Evolutionary conservation across 495 filamentous ascomycete genomes (phyloP).

Genomic region (Penicillium coffeae): DNA sequence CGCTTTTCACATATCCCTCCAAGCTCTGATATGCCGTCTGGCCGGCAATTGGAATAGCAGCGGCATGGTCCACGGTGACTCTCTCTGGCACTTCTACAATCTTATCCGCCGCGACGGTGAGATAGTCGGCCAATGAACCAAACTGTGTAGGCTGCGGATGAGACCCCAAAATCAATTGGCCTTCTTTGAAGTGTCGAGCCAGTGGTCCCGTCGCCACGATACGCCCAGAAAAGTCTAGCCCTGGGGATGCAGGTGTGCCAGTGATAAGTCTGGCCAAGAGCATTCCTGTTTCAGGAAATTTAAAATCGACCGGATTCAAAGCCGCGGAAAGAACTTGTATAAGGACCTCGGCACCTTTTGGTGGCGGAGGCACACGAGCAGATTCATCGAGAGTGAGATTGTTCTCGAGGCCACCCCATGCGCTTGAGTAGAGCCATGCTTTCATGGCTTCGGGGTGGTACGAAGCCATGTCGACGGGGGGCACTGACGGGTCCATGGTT

Average conservation of each 20-base stretch:
- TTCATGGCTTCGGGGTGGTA: constrained; percentile 45
- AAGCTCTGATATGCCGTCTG: constrained; percentile 58
- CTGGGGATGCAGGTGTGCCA: constrained; percentile 50
- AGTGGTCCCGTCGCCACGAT: constrained; percentile 43
- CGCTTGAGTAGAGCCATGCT: constrained; percentile 56
- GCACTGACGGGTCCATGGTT: constrained; percentile 5
- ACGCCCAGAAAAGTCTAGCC: constrained; percentile 61
- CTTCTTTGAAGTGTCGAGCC: constrained; percentile 35
- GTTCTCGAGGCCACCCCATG: constrained; percentile 49
- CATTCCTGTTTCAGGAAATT: constrained; percentile 52
- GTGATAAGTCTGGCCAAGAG: constrained; percentile 33
- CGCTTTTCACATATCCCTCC: constrained; percentile 45
- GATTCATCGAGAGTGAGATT: constrained; percentile 48
- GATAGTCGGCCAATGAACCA: constrained; percentile 56
- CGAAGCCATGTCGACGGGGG: constrained; percentile 11
- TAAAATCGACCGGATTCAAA: constrained; percentile 71
- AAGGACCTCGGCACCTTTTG: constrained; percentile 45
- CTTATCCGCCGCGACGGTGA: constrained; percentile 17
- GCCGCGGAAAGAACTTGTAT: constrained; percentile 51
- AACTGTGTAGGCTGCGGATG: constrained; percentile 31
- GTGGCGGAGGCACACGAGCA: constrained; percentile 36
- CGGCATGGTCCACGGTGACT: constrained; percentile 47
- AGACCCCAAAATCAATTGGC: constrained; percentile 55
- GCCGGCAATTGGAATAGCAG: constrained; percentile 49
- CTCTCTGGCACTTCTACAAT: constrained; percentile 44